Evolutionary conservation across 495 filamentous ascomycete genomes (phyloP).

Genomic region (Podospora fimiseda): DNA sequence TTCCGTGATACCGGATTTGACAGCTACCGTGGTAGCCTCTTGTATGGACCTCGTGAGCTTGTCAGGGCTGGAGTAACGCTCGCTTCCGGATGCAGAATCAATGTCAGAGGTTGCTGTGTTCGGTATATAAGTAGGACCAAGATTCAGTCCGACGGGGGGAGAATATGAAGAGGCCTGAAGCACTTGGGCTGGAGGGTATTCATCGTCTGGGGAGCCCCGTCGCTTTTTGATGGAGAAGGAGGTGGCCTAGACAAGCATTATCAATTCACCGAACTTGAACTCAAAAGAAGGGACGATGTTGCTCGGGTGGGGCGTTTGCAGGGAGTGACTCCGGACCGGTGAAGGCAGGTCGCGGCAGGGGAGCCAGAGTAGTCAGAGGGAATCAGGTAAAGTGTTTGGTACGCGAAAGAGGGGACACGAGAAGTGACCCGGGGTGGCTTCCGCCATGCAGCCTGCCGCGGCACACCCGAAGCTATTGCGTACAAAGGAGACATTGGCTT

Average conservation of each 20-base stretch:
- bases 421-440: conserved; percentile 16
- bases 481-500: conserved; percentile 14
- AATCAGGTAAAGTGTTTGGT: conserved; percentile 29
- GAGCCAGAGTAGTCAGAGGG: conserved; percentile 17
- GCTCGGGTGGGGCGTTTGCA: conserved; percentile 14
- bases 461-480: conserved; percentile 6
- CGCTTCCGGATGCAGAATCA: background rate
- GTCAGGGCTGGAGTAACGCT: background rate
- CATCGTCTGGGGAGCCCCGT: conserved; percentile 39
- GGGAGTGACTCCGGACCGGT: conserved; percentile 18
- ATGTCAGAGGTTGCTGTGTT: conserved; percentile 11
- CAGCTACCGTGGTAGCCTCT: too few species aligned
- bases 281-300: conserved; percentile 13
- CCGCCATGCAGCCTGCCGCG: conserved; percentile 30
- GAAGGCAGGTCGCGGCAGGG: conserved; percentile 16
- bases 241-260: conserved; percentile 41
- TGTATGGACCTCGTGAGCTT: background rate
- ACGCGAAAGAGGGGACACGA: conserved; percentile 15
- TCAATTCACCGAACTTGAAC: conserved; percentile 37
- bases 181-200: conserved; percentile 32
- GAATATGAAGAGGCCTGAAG: conserved; percentile 31
- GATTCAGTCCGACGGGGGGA: conserved; percentile 24
- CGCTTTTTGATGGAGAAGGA: conserved; percentile 40
- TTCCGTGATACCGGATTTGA: background rate
- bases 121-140: conserved; percentile 36